These are phyloP conservation scores for Ogataea dorogensis DNA, from an alignment of 805 yeast genomes.

Conservation along the genomic window DNA sequence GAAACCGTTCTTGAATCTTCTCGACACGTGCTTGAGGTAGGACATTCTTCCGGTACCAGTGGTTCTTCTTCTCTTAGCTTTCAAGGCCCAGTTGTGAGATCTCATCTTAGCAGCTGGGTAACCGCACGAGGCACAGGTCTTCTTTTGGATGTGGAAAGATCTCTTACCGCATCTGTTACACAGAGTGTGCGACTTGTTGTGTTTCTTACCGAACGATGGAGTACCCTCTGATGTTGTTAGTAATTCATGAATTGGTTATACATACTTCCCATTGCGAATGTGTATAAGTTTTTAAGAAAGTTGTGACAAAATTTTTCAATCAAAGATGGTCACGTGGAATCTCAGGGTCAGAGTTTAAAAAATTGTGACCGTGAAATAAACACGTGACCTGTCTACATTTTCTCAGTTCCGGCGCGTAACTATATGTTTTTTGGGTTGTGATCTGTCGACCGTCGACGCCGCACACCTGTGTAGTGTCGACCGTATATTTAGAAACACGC, in stretches of 20 bases:
- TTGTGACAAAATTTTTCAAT: constrained; percentile 17
- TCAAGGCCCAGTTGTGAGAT: constrained; percentile 98
- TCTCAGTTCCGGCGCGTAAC: background rate
- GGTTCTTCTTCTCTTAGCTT: constrained; percentile 99
- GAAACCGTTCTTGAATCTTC: constrained; percentile 99
- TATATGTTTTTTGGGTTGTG: background rate
- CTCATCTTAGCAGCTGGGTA: constrained; percentile 99
- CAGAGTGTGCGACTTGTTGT: constrained; percentile 98
- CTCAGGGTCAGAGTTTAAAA: background rate
- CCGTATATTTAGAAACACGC: constrained; percentile 17
- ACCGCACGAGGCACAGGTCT: constrained; percentile 98
- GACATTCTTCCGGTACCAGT: constrained; percentile 99
- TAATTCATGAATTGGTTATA: constrained; percentile 30
- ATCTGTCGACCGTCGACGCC: constrained; percentile 10
- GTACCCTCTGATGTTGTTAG: constrained; percentile 80
- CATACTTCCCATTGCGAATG: constrained; percentile 73
- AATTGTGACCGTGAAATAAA: constrained; percentile 9
- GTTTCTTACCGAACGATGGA: constrained; percentile 99
- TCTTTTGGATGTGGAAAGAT: constrained; percentile 99
- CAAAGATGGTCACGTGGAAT: constrained; percentile 11
- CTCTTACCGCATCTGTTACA: constrained; percentile 99
- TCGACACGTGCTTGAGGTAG: constrained; percentile 93
- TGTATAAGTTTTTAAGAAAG: constrained; percentile 11
- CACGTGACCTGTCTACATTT: background rate
- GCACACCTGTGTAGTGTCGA: constrained; percentile 4